Base-by-base conservation (phyloP, 2,329 filamentous ascomycete species). In the Penicillium aurantiogriseum region DNA sequence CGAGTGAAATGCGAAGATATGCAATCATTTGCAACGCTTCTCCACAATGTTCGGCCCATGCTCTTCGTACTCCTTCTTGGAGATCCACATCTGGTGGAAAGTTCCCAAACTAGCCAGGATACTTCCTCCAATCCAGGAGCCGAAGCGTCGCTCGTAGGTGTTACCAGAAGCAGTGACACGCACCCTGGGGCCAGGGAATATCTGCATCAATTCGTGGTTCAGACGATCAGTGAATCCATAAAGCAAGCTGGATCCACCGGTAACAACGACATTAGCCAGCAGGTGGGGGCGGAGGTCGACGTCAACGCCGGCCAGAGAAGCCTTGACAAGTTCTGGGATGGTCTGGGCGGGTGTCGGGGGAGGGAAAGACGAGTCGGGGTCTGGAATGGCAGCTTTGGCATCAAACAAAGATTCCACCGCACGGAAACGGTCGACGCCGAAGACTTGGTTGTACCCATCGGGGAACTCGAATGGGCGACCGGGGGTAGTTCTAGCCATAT, bases 1-100 rank as follows among this genome's bases (percentile, higher is more conserved):
- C 15, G 11, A 45, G 29, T 38, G 15, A 52, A 35, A 46, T 36
- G 35, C 27, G 19, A 53, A 19, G 13, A 46, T 17, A 33, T 29
- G 31, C 7, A 23, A 51, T 61, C 50, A 97, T 80, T 96, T 96
- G 83, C 93, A 97, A 69, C 93, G 83, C 85, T 96, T 97, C 82
- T 97, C 93, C 44, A 97, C 90, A 67, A 97, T 92, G 63, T 86
- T 86, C 6, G 87, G 81, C 2, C 94, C 94, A 74, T 96, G 92
- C 81, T 99, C 95, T 63, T 97, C 92, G 69, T 97, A 97, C 80
- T 99, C 94, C 81, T 96, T 96, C 76, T 87, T 91, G 25, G 89
- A 93, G 67, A 99, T 95, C 94, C 94, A 99, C 89, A 99, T 93
- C 80, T 99, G 94, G 79, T 99, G 94, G 78, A 99, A 99, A 15